These are phyloP conservation scores for Melanomma pulvis-pyrius DNA, from an alignment of 495 filamentous ascomycete genomes.

Conservation along the genomic window DNA sequence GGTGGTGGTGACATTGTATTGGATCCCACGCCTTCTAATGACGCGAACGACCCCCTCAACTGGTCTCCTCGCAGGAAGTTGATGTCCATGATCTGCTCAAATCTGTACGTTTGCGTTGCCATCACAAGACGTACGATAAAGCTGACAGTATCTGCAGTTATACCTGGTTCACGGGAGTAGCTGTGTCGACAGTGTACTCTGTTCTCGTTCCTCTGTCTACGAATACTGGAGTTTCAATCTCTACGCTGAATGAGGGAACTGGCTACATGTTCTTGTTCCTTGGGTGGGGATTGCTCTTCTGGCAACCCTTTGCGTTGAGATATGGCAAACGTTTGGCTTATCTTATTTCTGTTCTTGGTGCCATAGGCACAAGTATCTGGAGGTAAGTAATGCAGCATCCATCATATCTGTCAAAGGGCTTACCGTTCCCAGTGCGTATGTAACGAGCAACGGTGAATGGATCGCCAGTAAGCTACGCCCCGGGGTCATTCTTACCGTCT, in stretches of 20 bases:
- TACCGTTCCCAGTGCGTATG: conserved; percentile 52
- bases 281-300: conserved; percentile 67
- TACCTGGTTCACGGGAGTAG: conserved; percentile 54
- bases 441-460: conserved; percentile 61
- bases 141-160: background rate
- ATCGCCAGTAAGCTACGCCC: no score
- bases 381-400: background rate
- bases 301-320: conserved; percentile 68
- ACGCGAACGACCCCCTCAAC: conserved; percentile 37
- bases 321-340: conserved; percentile 68
- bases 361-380: conserved; percentile 35
- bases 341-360: conserved; percentile 59
- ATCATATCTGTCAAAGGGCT: conserved; percentile 36
- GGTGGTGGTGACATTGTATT: conserved; percentile 37
- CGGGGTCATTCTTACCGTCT: no score
- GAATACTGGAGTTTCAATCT: conserved; percentile 56
- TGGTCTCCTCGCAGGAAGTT: conserved; percentile 37
- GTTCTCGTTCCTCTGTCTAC: conserved; percentile 61
- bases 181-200: conserved; percentile 62
- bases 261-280: conserved; percentile 54
- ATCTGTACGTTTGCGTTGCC: conserved; percentile 50
- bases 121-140: no score
- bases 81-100: conserved; percentile 31
- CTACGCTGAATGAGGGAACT: conserved; percentile 1
- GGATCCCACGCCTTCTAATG: conserved; percentile 34